Base-by-base conservation (phyloP, 1,139 yeast genomes). In the Pichia sp. region DNA sequence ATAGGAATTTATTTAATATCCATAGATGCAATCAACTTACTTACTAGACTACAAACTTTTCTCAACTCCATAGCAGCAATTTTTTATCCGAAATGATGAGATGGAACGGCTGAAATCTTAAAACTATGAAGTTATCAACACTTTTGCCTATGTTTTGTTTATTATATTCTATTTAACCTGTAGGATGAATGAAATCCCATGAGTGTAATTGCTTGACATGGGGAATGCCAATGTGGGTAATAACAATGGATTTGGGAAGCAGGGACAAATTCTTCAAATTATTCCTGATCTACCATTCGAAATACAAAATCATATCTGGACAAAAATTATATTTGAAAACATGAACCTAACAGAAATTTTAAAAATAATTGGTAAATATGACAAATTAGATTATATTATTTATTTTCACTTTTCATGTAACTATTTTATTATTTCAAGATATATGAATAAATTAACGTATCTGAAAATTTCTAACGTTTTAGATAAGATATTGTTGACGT, bases 281-380 rank as follows among this genome's bases (percentile, higher is more conserved):
- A 25, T 37, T 10, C 10, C 35, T 4, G 38, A 35, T 16, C n/a
- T 44, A 6, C 44, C 48, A 8, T 25, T 45, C 25, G 48, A 45
- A 29, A 10, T 45, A 20, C 42, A 45, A 26, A 32, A 23, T 35
- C 7, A 26, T 4, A 42, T 45, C 6, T 45, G 48, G 48, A 31
- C 35, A 20, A 33, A 28, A 10, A 20, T 42, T 5, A 29, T 42
- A 16, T 38, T 41, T 25, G 35, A 35, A 23, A 42, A 42, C 28
- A 26, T 39, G 12, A 35, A 25, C 6, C 10, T 45, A 20, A 16
- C n/a, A 4, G 43, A 42, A 25, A 30, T 41, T n/a, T 8, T 45
- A 12, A 28, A 32, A 6, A 10, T 41, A 4, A 12, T 41, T 25
- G 48, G 48, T 4, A 6, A 22, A 16, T 22, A 35, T 11, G 30